Evolutionary conservation across 176 grass and related monocot genomes (phyloP).

Genomic region (Tuctoria greenei): DNA sequence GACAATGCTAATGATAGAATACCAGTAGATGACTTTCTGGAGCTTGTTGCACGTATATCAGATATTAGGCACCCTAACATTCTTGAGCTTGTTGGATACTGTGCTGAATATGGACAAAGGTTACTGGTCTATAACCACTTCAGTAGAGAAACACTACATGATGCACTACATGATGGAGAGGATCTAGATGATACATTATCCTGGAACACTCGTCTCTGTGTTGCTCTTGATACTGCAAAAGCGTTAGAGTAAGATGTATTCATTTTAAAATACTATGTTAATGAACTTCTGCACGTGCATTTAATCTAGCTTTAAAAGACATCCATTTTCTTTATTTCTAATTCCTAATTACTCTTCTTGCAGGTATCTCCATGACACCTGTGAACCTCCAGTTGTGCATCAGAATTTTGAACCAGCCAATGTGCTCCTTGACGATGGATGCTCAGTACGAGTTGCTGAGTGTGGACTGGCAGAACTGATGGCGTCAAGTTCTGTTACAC

Average conservation of each 20-base stretch:
- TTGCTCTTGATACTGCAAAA: slow-evolving; percentile 70
- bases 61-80: slow-evolving; percentile 71
- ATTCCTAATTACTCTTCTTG: slow-evolving; percentile 27
- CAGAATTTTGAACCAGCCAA: slow-evolving; percentile 77
- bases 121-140: slow-evolving; percentile 88
- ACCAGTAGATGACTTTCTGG: slow-evolving; percentile 63
- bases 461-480: slow-evolving; percentile 66
- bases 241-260: slow-evolving; percentile 73
- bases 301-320: slow-evolving; percentile 18
- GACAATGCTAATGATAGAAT: slow-evolving; percentile 84
- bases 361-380: slow-evolving; percentile 91
- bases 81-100: slow-evolving; percentile 83
- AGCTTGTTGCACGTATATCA: slow-evolving; percentile 63
- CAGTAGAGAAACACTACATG: slow-evolving; percentile 73
- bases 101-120: slow-evolving; percentile 69
- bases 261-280: background rate
- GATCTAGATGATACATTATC: slow-evolving; percentile 48
- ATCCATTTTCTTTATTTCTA: background rate
- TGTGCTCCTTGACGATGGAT: slow-evolving; percentile 63
- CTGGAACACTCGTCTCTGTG: slow-evolving; percentile 63
- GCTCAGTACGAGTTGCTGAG: slow-evolving; percentile 65
- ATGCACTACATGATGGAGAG: slow-evolving; percentile 57
- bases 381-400: slow-evolving; percentile 74
- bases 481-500: slow-evolving; percentile 57
- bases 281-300: slow-evolving; percentile 24